phyloP scores from a whole-genome alignment of 257 asterid species.

The Apocynum venetum region DNA sequence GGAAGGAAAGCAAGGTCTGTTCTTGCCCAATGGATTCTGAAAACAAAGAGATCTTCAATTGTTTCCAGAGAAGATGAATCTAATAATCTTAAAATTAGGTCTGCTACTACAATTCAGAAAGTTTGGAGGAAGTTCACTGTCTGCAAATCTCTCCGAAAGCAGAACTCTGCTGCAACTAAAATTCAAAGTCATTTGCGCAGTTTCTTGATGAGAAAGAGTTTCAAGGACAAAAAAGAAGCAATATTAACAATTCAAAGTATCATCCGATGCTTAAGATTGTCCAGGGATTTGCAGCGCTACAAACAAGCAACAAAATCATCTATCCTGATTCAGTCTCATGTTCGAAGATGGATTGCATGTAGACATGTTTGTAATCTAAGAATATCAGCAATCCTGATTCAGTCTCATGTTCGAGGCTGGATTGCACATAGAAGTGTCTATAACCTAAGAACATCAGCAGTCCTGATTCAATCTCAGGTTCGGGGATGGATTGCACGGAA shows the following conservation, averaged over 20 bases:
- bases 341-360: slow-evolving; percentile 72
- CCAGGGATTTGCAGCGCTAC: slow-evolving; percentile 38
- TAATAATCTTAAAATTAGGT: slow-evolving; percentile 22
- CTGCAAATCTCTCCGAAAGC: slow-evolving; percentile 28
- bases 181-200: slow-evolving; percentile 74
- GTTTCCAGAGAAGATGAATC: slow-evolving; percentile 23
- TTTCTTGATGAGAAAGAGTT: slow-evolving; percentile 44
- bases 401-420: slow-evolving; percentile 75
- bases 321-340: slow-evolving; percentile 58
- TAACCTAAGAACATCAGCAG: slow-evolving; percentile 35
- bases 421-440: slow-evolving; percentile 44
- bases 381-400: slow-evolving; percentile 51
- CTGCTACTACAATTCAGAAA: slow-evolving; percentile 49
- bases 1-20: slow-evolving; percentile 30
- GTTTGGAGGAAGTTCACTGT: slow-evolving; percentile 45
- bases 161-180: slow-evolving; percentile 59
- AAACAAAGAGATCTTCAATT: slow-evolving; percentile 22
- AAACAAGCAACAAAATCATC: slow-evolving; percentile 41
- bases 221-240: slow-evolving; percentile 46
- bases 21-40: slow-evolving; percentile 20
- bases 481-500: slow-evolving; percentile 72
- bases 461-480: slow-evolving; percentile 57
- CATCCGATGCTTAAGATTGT: slow-evolving; percentile 33
- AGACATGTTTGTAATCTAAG: slow-evolving; percentile 29
- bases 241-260: slow-evolving; percentile 48